Conservation (phyloP, 805 yeast genomes). For the Kodamaea lidongshanica region DNA sequence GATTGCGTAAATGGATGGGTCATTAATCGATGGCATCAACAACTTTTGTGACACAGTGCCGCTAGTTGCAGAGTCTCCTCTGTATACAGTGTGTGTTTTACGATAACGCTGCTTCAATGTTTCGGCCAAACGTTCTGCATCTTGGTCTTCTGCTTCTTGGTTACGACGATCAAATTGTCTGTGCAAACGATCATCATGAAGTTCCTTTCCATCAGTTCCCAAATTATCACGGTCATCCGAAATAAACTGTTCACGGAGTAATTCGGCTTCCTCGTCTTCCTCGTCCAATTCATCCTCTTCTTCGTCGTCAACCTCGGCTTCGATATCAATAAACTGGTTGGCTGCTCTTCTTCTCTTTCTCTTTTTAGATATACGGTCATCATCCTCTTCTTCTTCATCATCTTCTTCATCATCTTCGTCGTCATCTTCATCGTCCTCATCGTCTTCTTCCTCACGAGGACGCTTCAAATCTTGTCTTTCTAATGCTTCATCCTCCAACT, state of each 20-base stretch:
- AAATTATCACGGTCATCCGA: constrained; percentile 59
- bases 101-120: constrained; percentile 90
- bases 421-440: constrained; percentile 34
- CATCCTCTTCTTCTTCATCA: constrained; percentile 45
- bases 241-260: constrained; percentile 75
- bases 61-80: constrained; percentile 68
- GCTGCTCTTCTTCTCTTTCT: constrained; percentile 43
- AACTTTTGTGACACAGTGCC: constrained; percentile 82
- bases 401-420: constrained; percentile 46
- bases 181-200: constrained; percentile 70
- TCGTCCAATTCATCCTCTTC: constrained; percentile 86
- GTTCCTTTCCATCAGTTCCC: constrained; percentile 4
- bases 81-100: constrained; percentile 71
- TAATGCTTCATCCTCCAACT: constrained; percentile 11
- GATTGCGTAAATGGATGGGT: constrained; percentile 94
- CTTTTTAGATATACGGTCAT: constrained; percentile 43
- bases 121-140: constrained; percentile 90
- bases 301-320: constrained; percentile 97
- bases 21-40: constrained; percentile 90
- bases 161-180: constrained; percentile 85
- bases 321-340: constrained; percentile 94
- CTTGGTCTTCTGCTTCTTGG: constrained; percentile 85
- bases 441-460: constrained; percentile 13
- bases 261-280: constrained; percentile 88
- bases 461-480: constrained; percentile 9